A percentile compares a stretch with the other conserved stretches of the same genome.
phyloP scores from a whole-genome alignment of 192 early-diverging fungal species.

The Piromyces sp. region DNA sequence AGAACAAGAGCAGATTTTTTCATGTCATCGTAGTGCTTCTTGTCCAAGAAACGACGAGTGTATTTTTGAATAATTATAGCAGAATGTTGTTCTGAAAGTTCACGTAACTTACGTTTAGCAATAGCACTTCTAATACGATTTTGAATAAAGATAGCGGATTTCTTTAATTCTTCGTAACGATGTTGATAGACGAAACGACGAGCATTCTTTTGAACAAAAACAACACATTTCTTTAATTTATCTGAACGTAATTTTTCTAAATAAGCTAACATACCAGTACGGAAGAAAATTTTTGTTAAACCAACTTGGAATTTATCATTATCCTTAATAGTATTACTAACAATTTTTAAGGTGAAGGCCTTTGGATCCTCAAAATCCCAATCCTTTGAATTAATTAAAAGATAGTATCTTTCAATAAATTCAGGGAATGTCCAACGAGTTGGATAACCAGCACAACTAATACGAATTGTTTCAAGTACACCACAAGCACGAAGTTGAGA shows the following conservation, averaged over 20 bases:
- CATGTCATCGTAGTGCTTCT: neutral
- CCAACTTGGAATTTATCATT: conserved; percentile 86
- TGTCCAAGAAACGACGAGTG: neutral
- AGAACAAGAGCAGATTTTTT: conserved; percentile 11
- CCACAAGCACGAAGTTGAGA: conserved; percentile 91
- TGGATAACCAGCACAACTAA: conserved; percentile 94
- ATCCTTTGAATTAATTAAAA: conserved; percentile 24
- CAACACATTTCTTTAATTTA: conserved; percentile 59
- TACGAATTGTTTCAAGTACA: conserved; percentile 96
- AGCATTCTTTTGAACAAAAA: conserved; percentile 77
- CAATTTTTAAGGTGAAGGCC: conserved; percentile 21
- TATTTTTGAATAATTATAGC: conserved; percentile 5
- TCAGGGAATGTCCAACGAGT: conserved; percentile 72
- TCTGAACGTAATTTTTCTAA: conserved; percentile 81
- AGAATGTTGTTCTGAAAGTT: neutral
- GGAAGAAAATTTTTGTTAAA: conserved; percentile 94
- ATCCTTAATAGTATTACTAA: conserved; percentile 48
- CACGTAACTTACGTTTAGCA: neutral
- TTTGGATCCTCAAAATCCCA: conserved; percentile 34
- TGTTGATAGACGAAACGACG: conserved; percentile 45
- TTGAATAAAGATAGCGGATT: conserved; percentile 1
- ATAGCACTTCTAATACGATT: neutral
- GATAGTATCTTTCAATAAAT: conserved; percentile 70
- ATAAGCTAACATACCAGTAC: conserved; percentile 68
- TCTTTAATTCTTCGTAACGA: conserved; percentile 22